These are phyloP conservation scores for Lachancea lanzarotensis DNA, from an alignment of 805 yeast species.

Conservation along the genomic window DNA sequence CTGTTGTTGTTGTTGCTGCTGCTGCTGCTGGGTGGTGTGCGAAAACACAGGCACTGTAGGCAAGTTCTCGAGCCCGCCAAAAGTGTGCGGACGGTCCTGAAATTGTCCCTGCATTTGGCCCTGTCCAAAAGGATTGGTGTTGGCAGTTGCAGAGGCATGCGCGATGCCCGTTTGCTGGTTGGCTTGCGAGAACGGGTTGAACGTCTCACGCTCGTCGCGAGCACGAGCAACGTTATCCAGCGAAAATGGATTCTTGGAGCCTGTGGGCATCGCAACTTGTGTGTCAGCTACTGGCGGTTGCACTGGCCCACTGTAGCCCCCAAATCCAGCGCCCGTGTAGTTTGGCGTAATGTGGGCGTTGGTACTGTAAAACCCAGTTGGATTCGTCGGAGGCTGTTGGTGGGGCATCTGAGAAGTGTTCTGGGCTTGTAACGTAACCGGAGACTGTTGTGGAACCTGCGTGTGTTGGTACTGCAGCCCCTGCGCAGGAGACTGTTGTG, in stretches of 20 bases:
- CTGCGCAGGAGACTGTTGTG: constrained; percentile 10
- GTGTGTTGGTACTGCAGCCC: no score
- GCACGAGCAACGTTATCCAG: constrained; percentile 24
- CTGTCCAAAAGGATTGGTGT: constrained; percentile 8
- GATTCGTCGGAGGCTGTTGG: constrained; percentile 21
- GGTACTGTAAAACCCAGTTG: constrained; percentile 26
- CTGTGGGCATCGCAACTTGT: constrained; percentile 22
- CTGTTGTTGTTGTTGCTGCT: constrained; percentile 7
- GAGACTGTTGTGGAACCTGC: no score
- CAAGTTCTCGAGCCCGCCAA: constrained; percentile 11
- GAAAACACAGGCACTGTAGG: constrained; percentile 12
- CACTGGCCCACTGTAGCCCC: neutral
- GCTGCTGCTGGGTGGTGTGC: constrained; percentile 9
- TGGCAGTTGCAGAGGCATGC: neutral
- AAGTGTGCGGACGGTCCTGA: constrained; percentile 7
- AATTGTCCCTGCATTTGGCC: constrained; percentile 3
- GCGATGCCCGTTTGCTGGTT: constrained; percentile 6
- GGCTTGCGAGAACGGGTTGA: constrained; percentile 18
- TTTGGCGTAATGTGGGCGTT: constrained; percentile 28
- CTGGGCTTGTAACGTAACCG: no score
- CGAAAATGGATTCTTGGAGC: constrained; percentile 37
- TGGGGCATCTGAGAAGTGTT: no score
- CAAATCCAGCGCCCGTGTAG: constrained; percentile 37
- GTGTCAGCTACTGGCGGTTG: constrained; percentile 9
- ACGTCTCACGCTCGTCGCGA: constrained; percentile 13